These are phyloP conservation scores for Talaromyces proteolyticus DNA, from an alignment of 495 filamentous ascomycete genomes.

Conservation along the genomic window DNA sequence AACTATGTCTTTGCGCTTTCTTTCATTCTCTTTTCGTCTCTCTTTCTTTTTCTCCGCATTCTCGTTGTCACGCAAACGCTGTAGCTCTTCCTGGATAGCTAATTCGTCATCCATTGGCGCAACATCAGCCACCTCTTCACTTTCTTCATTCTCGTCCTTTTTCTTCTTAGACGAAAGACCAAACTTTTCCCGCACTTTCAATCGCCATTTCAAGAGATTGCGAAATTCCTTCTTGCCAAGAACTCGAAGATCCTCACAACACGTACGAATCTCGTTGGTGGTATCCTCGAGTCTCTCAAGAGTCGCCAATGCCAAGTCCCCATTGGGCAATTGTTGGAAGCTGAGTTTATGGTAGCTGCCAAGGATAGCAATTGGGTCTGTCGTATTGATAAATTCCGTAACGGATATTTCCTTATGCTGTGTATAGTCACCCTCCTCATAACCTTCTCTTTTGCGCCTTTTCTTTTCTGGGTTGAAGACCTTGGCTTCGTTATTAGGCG, in stretches of 20 bases:
- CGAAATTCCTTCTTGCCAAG: conserved; percentile 94
- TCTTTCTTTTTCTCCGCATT: conserved; percentile 69
- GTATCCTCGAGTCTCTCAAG: conserved; percentile 90
- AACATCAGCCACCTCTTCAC: conserved; percentile 72
- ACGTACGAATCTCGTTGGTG: conserved; percentile 76
- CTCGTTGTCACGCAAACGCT: conserved; percentile 73
- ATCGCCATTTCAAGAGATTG: conserved; percentile 82
- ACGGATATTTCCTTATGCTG: conserved; percentile 86
- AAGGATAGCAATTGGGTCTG: conserved; percentile 93
- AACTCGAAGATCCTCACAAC: conserved; percentile 84
- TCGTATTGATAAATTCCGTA: conserved; percentile 90
- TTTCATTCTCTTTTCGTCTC: conserved; percentile 77
- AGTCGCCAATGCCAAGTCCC: conserved; percentile 81
- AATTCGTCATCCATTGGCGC: conserved; percentile 92
- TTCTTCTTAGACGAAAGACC: conserved; percentile 76
- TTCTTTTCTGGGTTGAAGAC: conserved; percentile 97
- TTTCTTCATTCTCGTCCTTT: conserved; percentile 43
- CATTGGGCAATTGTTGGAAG: conserved; percentile 69
- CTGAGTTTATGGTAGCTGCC: conserved; percentile 77
- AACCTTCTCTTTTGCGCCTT: conserved; percentile 94
- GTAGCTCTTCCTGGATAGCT: conserved; percentile 79
- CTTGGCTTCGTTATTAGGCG: conserved; percentile 94
- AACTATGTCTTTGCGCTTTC: conserved; percentile 82
- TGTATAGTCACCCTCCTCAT: conserved; percentile 91
- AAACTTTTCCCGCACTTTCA: conserved; percentile 87